Conservation (phyloP, 306 rosid species). For the Dryas octopetala region DNA sequence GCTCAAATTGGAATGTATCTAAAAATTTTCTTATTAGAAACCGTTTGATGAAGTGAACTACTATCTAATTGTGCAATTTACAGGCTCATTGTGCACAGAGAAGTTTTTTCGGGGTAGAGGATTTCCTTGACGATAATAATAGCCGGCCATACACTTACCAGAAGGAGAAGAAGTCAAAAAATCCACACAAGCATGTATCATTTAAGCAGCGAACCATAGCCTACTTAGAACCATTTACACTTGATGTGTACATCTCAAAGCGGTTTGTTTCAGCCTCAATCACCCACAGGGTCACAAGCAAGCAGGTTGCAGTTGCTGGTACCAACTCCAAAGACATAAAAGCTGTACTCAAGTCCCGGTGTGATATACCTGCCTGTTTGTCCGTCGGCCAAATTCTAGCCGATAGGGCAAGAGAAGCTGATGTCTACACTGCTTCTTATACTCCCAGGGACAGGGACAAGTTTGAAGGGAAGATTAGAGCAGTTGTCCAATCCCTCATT, state of each 20-base stretch:
- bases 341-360: slow-evolving; percentile 77
- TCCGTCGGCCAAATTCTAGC: slow-evolving; percentile 76
- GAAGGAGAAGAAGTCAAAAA: slow-evolving; percentile 84
- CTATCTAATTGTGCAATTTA: slow-evolving; percentile 13
- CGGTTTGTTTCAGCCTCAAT: slow-evolving; percentile 90
- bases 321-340: slow-evolving; percentile 96
- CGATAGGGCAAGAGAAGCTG: slow-evolving; percentile 92
- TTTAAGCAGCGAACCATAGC: slow-evolving; percentile 88
- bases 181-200: slow-evolving; percentile 79
- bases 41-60: neutral
- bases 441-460: slow-evolving; percentile 92
- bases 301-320: slow-evolving; percentile 96
- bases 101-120: slow-evolving; percentile 95
- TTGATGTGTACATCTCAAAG: slow-evolving; percentile 89
- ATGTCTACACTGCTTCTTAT: slow-evolving; percentile 75
- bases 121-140: slow-evolving; percentile 77
- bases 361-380: slow-evolving; percentile 90
- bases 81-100: slow-evolving; percentile 71
- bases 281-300: slow-evolving; percentile 86
- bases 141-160: slow-evolving; percentile 87
- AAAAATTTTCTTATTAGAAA: neutral
- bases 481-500: slow-evolving; percentile 91
- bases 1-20: neutral
- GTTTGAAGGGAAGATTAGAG: slow-evolving; percentile 96
- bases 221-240: slow-evolving; percentile 92